Conservation (phyloP, 495 filamentous ascomycete species). For the Parathielavia appendiculata region DNA sequence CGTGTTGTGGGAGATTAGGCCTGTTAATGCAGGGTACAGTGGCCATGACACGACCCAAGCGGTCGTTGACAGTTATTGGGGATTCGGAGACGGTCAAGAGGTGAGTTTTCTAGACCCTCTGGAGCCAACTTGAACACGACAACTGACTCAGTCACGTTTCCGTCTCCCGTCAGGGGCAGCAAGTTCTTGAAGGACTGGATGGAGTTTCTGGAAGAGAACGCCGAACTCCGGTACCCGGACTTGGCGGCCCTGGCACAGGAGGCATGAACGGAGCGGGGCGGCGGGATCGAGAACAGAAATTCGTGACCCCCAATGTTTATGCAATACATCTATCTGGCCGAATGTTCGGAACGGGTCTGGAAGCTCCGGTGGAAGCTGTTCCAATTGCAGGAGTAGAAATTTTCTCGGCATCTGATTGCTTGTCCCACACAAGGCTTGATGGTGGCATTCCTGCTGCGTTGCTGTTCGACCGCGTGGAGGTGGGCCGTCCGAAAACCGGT, state of each 20-base stretch:
- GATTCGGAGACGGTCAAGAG: slow-evolving; percentile 86
- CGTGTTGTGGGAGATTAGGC: slow-evolving; percentile 2
- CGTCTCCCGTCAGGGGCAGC: slow-evolving; percentile 54
- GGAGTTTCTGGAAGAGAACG: slow-evolving; percentile 76
- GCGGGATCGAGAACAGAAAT: not conserved
- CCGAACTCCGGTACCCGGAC: slow-evolving; percentile 80
- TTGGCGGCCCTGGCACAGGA: slow-evolving; percentile 47
- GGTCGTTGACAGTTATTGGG: slow-evolving; percentile 85
- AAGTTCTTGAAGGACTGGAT: slow-evolving; percentile 85
- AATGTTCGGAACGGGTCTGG: not conserved
- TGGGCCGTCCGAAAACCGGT: too few species aligned
- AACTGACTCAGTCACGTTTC: slow-evolving; percentile 6
- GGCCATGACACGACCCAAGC: slow-evolving; percentile 89
- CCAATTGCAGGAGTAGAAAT: not conserved
- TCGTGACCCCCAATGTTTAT: not conserved
- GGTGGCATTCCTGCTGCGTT: too few species aligned
- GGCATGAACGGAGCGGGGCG: slow-evolving; percentile 18
- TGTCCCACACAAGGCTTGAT: too few species aligned
- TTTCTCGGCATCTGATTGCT: too few species aligned
- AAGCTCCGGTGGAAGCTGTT: not conserved
- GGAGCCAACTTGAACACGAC: not conserved
- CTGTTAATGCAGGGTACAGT: slow-evolving; percentile 48
- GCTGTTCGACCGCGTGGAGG: too few species aligned
- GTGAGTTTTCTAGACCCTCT: slow-evolving; percentile 46
- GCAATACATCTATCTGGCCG: slow-evolving; percentile 6